phyloP scores from a whole-genome alignment of 2,329 filamentous ascomycete genomes.

The Eutypella sp. region DNA sequence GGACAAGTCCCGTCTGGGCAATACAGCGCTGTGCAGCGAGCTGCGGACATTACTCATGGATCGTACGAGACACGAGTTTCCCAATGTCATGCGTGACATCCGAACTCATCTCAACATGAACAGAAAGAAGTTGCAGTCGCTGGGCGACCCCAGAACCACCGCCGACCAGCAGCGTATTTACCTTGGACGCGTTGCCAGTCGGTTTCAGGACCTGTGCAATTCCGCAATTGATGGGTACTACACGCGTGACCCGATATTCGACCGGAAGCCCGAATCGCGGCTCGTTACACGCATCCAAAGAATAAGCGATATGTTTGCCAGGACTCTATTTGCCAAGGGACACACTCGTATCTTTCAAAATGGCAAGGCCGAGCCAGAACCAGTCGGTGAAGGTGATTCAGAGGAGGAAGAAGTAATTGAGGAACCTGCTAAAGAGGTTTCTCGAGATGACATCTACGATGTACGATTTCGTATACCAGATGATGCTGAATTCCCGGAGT shows the following conservation, averaged over 20 bases:
- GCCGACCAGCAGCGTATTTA: conserved; percentile 29
- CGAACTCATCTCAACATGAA: conserved; percentile 6
- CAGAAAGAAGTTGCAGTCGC: conserved; percentile 12
- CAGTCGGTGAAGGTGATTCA: too few relatives aligned
- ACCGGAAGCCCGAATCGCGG: conserved; percentile 17
- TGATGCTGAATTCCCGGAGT: conserved; percentile 4
- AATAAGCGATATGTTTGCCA: conserved; percentile 32
- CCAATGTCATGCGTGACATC: conserved; percentile 30
- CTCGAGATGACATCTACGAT: conserved; percentile 1
- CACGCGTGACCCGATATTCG: conserved; percentile 25
- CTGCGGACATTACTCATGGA: conserved; percentile 29
- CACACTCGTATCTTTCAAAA: conserved; percentile 12
- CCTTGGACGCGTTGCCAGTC: conserved; percentile 25
- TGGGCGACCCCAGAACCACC: conserved; percentile 28
- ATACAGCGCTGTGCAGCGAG: conserved; percentile 23
- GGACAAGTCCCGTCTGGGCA: conserved; percentile 21
- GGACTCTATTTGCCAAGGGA: conserved; percentile 17
- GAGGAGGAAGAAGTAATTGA: too few relatives aligned
- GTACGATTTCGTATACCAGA: not conserved
- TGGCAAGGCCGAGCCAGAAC: too few relatives aligned
- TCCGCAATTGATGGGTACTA: conserved; percentile 33
- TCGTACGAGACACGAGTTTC: conserved; percentile 27
- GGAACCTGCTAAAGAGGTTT: not conserved
- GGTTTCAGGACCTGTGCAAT: conserved; percentile 23
- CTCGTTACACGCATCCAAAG: conserved; percentile 35